Percentiles rank a stretch among this genome's conserved stretches.
phyloP scores from a whole-genome alignment of 1,139 yeast species.

The Sugiyamaella novakii region DNA sequence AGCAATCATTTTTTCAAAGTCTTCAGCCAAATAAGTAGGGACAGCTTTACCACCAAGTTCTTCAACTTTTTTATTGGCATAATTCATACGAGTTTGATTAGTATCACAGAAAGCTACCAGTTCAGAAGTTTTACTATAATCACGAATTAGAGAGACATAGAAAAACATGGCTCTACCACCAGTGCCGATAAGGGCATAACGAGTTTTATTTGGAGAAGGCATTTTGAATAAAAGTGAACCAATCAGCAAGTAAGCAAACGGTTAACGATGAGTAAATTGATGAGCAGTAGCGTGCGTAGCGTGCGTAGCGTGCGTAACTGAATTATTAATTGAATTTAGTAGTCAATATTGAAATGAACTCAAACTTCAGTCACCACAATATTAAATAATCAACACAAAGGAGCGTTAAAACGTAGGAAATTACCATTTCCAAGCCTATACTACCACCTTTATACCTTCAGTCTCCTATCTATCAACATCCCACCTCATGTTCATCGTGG shows the following conservation, averaged over 20 bases:
- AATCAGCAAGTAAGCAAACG: not conserved
- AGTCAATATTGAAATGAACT: not conserved
- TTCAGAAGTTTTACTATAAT: conserved; percentile 23
- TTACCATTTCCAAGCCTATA: too few species aligned
- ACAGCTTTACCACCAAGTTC: conserved; percentile 22
- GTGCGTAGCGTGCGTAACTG: too few species aligned
- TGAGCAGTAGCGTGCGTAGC: too few species aligned
- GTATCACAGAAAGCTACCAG: conserved; percentile 27
- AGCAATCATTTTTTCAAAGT: conserved; percentile 26
- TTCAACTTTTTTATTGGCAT: conserved; percentile 23
- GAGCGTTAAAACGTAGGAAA: not conserved
- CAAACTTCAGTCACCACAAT: not conserved
- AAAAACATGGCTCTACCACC: conserved; percentile 28
- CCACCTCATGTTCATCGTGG: too few species aligned
- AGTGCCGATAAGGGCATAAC: conserved; percentile 27
- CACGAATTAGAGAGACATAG: conserved; percentile 25
- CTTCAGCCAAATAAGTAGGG: conserved; percentile 24
- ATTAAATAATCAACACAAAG: not conserved
- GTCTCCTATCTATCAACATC: too few species aligned
- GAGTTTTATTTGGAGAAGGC: conserved; percentile 20
- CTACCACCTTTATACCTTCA: too few species aligned
- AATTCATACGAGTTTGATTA: conserved; percentile 27
- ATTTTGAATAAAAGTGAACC: not conserved
- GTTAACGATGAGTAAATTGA: not conserved
- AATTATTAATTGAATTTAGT: too few species aligned